Percentiles rank a stretch among this genome's conserved stretches.
Evolutionary conservation across 1,284 basidiomycete species (phyloP).

Genomic region (Athelia psychrophila): DNA sequence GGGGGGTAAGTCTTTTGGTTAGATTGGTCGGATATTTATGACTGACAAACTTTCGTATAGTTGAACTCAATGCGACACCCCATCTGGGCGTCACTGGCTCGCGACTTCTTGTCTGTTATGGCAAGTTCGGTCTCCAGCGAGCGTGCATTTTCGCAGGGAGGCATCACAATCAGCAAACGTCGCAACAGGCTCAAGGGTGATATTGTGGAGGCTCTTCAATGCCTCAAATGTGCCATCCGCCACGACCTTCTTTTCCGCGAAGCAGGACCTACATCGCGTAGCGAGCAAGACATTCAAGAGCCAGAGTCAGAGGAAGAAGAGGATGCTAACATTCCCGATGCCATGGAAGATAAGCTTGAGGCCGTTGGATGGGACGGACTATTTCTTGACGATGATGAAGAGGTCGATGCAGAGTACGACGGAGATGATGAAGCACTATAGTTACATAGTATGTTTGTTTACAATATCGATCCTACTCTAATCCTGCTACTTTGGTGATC

Average conservation of each 20-base stretch:
- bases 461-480: too few species aligned
- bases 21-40: background rate
- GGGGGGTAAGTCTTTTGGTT: slow-evolving; percentile 22
- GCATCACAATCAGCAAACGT: slow-evolving; percentile 34
- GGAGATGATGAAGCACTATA: slow-evolving; percentile 4
- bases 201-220: slow-evolving; percentile 37
- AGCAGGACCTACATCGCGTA: slow-evolving; percentile 5
- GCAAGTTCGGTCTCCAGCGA: slow-evolving; percentile 34
- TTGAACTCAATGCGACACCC: slow-evolving; percentile 18
- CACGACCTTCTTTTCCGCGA: slow-evolving; percentile 24
- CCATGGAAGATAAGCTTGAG: slow-evolving; percentile 10
- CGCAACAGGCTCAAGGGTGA: slow-evolving; percentile 33
- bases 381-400: too few species aligned
- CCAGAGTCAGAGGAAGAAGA: slow-evolving; percentile 16
- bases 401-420: slow-evolving; percentile 4
- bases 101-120: slow-evolving; percentile 36
- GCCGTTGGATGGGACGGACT: slow-evolving; percentile 8
- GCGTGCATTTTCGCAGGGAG: slow-evolving; percentile 30
- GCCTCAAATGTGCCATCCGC: slow-evolving; percentile 26
- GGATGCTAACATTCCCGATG: slow-evolving; percentile 5
- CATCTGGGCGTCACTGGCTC: slow-evolving; percentile 31
- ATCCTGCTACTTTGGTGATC: too few species aligned
- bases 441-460: too few species aligned
- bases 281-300: slow-evolving; percentile 12
- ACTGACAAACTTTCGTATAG: slow-evolving; percentile 12